Evolutionary conservation across 768 basidiomycete species (phyloP), one percentile per base, ranked within the genome.

Genomic region (Artomyces pyxidatus): DNA sequence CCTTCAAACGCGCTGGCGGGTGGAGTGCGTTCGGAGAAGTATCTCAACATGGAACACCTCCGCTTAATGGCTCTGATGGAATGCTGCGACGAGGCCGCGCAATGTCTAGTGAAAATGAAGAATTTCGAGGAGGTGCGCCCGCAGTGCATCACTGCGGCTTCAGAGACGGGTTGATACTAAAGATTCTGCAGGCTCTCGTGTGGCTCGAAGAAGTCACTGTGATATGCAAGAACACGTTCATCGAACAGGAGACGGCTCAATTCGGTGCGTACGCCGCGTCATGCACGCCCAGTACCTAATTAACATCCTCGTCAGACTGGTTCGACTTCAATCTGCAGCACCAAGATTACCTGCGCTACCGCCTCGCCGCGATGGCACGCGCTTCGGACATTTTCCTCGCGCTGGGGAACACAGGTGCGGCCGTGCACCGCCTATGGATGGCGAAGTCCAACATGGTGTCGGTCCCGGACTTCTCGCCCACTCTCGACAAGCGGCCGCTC

Each of bases 361-460:
- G 63, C 8, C 48, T 64, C 11, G 57, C 42, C 1, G 65, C 57
- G 0, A 56, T 62, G n/a, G 48, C 54, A 16, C 40, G 51, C 7
- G 53, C 56, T 6, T 60, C 61, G 3, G 61, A 64, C 3, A 43
- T 67, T 12, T 65, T 65, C 50, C 38, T 59, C 3, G 47, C 50
- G 0, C 62, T 72, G 0, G 66, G 65, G 0, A 72, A 71, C 46
- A 66, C 69, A 1, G 65, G 59, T 0, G 54, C 62, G 2, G 67
- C 63, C 1, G 52, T 58, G 6, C 58, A 66, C 29, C 62, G 64
- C 16, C 53, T 61, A n/a, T 61, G 60, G 51, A n/a, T 45, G 10
- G 44, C 45, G 1, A 38, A 40, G 25, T 42, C 42, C 16, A 17
- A 48, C 26, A 25, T 52, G 27, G 22, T 42, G 17, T 40, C 16